Evolutionary conservation across 2,329 filamentous ascomycete species (phyloP), one percentile per base, ranked within the genome.

Genomic region (Aureobasidium sp.): DNA sequence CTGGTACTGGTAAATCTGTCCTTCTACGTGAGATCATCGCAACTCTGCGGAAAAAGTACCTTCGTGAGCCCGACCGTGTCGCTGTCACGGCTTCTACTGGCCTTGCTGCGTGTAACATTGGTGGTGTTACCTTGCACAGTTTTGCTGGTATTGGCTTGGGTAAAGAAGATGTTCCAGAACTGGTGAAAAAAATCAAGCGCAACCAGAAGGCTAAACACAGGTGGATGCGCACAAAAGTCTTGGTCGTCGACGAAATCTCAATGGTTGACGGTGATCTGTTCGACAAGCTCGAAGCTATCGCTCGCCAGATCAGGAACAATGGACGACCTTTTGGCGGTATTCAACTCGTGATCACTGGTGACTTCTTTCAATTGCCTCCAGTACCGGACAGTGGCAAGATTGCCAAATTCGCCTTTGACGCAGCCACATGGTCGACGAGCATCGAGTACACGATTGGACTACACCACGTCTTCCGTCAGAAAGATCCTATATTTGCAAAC

Each of bases 221-320:
- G 44, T 99, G 95, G 95, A 77, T 95, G 66, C 85, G 86, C 62
- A 96, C 91, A 0, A 96, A 92, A 70, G 85, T 91, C 13, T 82
- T 99, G 29, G 82, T 99, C 67, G 84, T 99, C 68, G 94, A 99
- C 74, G 94, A 99, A 72, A 87, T 99, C 3, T 97, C 94, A 13
- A 99, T 99, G 95, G 92, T 99, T 5, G 94, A 99, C 69, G 94
- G 91, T 1, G 92, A 97, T 37, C 80, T 99, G 0, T 99, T 97
- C 67, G 94, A 99, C 77, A 99, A 99, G 74, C 82, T 99, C 21
- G 91, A 95, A 64, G 84, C 89, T 64, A 89, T 99, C 67, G 93
- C 92, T 15, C 84, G 93, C 61, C 85, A 81, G 3, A 86, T 99
- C 64, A 86, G 92, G 59, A 96, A 95, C 71, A 97, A 96, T 67